A percentile compares a stretch with the other conserved stretches of the same genome.
phyloP scores from a whole-genome alignment of 768 basidiomycete species.

The Podaxis sp. region DNA sequence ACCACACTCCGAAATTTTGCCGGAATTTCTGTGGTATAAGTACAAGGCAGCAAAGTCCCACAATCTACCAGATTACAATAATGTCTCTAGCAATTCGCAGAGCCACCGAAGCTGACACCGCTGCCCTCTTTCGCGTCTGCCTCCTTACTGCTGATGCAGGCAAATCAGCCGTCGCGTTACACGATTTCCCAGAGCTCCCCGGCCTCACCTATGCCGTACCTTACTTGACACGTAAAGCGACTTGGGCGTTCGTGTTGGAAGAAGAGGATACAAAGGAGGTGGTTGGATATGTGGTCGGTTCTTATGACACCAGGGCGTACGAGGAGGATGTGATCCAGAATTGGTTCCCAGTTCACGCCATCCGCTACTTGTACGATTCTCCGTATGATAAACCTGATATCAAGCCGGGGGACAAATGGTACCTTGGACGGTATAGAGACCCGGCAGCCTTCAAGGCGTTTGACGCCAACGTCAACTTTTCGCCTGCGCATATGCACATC shows the following conservation, averaged over 20 bases:
- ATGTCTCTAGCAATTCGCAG: constrained; percentile 48
- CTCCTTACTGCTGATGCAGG: constrained; percentile 75
- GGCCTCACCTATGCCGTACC: constrained; percentile 77
- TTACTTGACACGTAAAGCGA: constrained; percentile 65
- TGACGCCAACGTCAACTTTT: constrained; percentile 58
- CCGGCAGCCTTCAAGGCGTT: constrained; percentile 42
- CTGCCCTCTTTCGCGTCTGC: constrained; percentile 68
- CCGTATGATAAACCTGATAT: constrained; percentile 21
- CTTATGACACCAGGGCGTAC: constrained; percentile 65
- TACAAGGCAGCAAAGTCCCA: not conserved
- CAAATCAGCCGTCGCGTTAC: constrained; percentile 57
- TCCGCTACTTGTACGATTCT: constrained; percentile 43
- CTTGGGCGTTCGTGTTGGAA: constrained; percentile 75
- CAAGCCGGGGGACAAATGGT: constrained; percentile 44
- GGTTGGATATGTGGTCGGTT: constrained; percentile 73
- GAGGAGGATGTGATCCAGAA: constrained; percentile 51
- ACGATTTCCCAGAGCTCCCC: constrained; percentile 63
- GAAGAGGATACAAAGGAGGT: constrained; percentile 46
- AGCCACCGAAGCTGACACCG: constrained; percentile 52
- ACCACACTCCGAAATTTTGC: not conserved
- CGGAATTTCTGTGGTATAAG: not conserved
- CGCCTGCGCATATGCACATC: constrained; percentile 77
- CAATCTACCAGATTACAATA: not conserved
- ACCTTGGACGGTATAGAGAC: constrained; percentile 30
- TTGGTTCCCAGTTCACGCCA: constrained; percentile 69